These are phyloP conservation scores for Tetracladium maxilliforme DNA, from an alignment of 2,329 filamentous ascomycete genomes.

Conservation along the genomic window DNA sequence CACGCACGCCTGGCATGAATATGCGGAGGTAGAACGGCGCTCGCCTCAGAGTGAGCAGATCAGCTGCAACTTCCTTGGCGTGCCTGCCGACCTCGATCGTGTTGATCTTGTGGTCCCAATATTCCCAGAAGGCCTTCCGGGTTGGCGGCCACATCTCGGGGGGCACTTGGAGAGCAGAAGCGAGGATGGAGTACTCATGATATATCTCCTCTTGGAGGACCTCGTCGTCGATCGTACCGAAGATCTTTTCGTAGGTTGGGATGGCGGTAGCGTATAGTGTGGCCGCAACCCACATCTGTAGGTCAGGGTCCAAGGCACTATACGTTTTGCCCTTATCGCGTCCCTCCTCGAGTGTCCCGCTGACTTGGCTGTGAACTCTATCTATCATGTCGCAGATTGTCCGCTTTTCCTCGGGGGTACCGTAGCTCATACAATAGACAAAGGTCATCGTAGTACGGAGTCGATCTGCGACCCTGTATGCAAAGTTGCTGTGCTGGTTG, in stretches of 20 bases:
- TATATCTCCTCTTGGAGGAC: conserved; percentile 12
- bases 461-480: conserved; percentile 17
- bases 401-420: conserved; percentile 15
- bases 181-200: conserved; percentile 12
- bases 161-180: conserved; percentile 14
- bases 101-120: conserved; percentile 13
- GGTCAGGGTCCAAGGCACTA: conserved; percentile 18
- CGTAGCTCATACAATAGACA: conserved; percentile 21
- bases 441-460: conserved; percentile 22
- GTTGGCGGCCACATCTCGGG: conserved; percentile 13
- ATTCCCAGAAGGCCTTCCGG: conserved; percentile 11
- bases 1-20: conserved; percentile 8
- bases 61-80: conserved; percentile 11
- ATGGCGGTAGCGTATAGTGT: conserved; percentile 20
- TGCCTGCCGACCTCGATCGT: conserved; percentile 12
- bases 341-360: conserved; percentile 10
- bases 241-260: conserved; percentile 19
- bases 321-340: conserved; percentile 10
- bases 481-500: conserved; percentile 21
- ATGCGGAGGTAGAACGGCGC: conserved; percentile 9
- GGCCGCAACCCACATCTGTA: conserved; percentile 23
- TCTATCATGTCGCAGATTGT: conserved; percentile 20
- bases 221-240: conserved; percentile 13
- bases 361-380: conserved; percentile 15
- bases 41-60: conserved; percentile 10